Evolutionary conservation across 257 asterid species (phyloP).

Genomic region (Cynanchum wilfordii): DNA sequence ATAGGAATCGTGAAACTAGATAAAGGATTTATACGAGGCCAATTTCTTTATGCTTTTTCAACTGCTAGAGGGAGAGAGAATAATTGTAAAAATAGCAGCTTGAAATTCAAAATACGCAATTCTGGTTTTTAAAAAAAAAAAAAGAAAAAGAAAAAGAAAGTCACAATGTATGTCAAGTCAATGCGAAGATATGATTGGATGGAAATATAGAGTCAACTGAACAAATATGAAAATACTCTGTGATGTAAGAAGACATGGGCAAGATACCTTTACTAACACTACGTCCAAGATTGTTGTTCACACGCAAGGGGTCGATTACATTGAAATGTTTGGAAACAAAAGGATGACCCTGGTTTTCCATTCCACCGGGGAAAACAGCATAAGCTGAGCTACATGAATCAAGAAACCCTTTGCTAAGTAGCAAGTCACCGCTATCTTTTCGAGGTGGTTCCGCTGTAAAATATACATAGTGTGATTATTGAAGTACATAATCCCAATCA

Average conservation of each 20-base stretch:
- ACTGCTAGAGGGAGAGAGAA: background rate
- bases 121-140: background rate
- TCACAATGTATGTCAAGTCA: background rate
- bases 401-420: conserved; percentile 86
- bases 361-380: conserved; percentile 90
- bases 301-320: conserved; percentile 95
- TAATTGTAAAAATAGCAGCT: background rate
- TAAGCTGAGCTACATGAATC: conserved; percentile 84
- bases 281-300: conserved; percentile 97
- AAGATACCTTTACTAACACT: conserved; percentile 95
- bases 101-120: background rate
- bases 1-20: background rate
- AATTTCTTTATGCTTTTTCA: background rate
- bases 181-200: background rate
- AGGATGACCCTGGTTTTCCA: conserved; percentile 76
- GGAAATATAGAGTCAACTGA: background rate
- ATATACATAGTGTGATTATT: background rate
- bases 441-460: conserved; percentile 84
- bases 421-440: conserved; percentile 78
- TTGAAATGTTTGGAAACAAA: conserved; percentile 89
- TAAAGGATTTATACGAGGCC: background rate
- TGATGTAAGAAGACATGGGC: background rate
- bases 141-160: background rate
- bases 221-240: background rate
- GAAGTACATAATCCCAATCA: conserved; percentile 7